These are phyloP conservation scores for Pythium myriotylum DNA, from an alignment of 352 stramenopile genomes.

Conservation along the genomic window DNA sequence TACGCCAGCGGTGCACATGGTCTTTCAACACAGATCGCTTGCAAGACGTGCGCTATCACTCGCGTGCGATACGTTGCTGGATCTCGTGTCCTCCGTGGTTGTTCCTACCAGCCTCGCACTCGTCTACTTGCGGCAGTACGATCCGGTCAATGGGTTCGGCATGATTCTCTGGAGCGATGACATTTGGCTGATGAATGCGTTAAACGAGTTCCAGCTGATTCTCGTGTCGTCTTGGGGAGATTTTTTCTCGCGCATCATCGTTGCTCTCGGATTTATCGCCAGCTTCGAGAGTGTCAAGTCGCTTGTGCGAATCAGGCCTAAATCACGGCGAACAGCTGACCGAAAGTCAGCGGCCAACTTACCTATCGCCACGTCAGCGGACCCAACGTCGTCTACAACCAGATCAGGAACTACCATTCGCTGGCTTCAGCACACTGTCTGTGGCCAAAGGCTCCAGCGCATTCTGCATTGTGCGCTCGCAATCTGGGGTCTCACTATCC, in stretches of 20 bases:
- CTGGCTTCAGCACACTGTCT: background rate
- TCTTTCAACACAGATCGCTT: background rate
- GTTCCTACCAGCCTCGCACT: background rate
- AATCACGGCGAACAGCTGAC: background rate
- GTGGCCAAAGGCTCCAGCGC: background rate
- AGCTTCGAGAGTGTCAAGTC: slow-evolving; percentile 15
- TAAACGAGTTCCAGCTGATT: slow-evolving; percentile 22
- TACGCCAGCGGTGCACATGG: background rate
- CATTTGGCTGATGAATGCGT: slow-evolving; percentile 9
- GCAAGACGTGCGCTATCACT: background rate
- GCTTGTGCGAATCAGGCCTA: background rate
- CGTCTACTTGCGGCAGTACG: slow-evolving; percentile 8
- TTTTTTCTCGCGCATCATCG: background rate
- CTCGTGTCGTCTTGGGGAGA: slow-evolving; percentile 10
- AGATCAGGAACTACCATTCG: background rate
- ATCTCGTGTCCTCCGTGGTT: slow-evolving; percentile 18
- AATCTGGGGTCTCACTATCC: background rate
- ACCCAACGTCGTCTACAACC: background rate
- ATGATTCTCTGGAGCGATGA: slow-evolving; percentile 7
- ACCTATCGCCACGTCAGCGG: background rate
- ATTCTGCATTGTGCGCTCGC: background rate
- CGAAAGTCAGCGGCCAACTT: background rate
- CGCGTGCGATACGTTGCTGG: slow-evolving; percentile 6
- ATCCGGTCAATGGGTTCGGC: background rate
- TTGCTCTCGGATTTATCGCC: background rate